Base-by-base conservation (phyloP, 176 grass and related monocot species). In the barley (Hordeum vulgare) region DNA sequence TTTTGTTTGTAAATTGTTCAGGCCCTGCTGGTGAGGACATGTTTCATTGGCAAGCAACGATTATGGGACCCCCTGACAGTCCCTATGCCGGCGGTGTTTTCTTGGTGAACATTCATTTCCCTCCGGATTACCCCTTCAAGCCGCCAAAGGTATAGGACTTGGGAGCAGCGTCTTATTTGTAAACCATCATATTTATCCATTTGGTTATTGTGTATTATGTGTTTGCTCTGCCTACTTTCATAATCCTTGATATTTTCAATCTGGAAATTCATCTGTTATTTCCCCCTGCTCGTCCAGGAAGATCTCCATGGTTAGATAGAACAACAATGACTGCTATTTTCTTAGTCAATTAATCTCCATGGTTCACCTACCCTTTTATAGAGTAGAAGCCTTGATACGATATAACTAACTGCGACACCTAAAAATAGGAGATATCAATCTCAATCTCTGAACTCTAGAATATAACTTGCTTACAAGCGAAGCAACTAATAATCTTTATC, bases 11-110 rank as follows among this genome's bases (percentile, higher is more conserved):
- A 54, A 35, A 77, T 71, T 78, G 58, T 79, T 47, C 57, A 90
- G 88, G 88, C 62, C 88, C 88, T 90, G 88, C 88, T 80, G 80
- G 88, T 18, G 88, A 90, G 84, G 88, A 90, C 51, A 90, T 90
- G 88, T 90, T 90, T 49, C 88, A 90, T 37, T 90, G 88, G 84
- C 88, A 90, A 80, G 88, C 88, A 20, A 90, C 88, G 3, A 90
- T 90, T 75, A 90, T 90, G 88, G 88, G 88, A 21, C 88, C 88
- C 7, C 80, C 88, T 62, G 88, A 90, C 80, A 90, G 88, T 54
- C 88, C 88, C 67, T 90, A 90, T 86, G 75, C 88, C 3, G 88
- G 88, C 3, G 88, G 88, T 13, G 84, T 90, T 79, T 90, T 90
- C 80, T 80, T 90, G 74, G 88, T 90, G 29, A 90, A 90, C 60